Evolutionary conservation across 2,329 filamentous ascomycete species (phyloP), one percentile per base, ranked within the genome.

Genomic region (Microdochium paspali): DNA sequence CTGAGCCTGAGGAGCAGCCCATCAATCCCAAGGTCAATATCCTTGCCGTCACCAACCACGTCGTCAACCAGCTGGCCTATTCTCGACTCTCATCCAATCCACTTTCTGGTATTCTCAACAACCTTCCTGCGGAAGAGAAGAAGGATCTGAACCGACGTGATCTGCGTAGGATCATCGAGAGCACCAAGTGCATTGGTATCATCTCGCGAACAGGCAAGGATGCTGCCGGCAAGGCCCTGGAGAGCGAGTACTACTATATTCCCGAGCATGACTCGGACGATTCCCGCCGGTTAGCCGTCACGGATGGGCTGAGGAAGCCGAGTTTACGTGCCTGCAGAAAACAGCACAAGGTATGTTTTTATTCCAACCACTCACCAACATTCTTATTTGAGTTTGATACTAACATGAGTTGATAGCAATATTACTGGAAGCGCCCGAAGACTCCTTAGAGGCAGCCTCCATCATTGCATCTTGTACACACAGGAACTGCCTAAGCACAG

Each of bases 181-280:
- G 73, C 23, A 86, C 87, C 5, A 66, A 77, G 9, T 95, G 89
- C 61, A 82, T 97, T 53, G 93, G 93, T 44, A 85, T 93, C 64
- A 95, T 98, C 57, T 76, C 78, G 46, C 84, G 93, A 32, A 84
- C 91, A 63, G 93, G 93, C 61, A 98, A 97, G 66, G 93, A 98
- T 62, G 93, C 93, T 4, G 91, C 93, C 0, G 93, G 93, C 55
- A 93, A 96, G 70, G 71, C 84, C 6, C 77, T 98, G 1, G 91
- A 98, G 73, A 94, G 87, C 71, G 90, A 98, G 65, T 97, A 94
- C 65, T 97, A 97, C 68, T 98, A 98, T 61, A 75, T 96, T 7
- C 87, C 90, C 0, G 91, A 97, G 64, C 76, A 82, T 59, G 93
- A 98, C 61, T 72, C 76, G 2, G 90, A 97, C 61, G 77, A 83